Evolutionary conservation across 2,329 filamentous ascomycete species (phyloP).

Genomic region (Cadophora malorum): DNA sequence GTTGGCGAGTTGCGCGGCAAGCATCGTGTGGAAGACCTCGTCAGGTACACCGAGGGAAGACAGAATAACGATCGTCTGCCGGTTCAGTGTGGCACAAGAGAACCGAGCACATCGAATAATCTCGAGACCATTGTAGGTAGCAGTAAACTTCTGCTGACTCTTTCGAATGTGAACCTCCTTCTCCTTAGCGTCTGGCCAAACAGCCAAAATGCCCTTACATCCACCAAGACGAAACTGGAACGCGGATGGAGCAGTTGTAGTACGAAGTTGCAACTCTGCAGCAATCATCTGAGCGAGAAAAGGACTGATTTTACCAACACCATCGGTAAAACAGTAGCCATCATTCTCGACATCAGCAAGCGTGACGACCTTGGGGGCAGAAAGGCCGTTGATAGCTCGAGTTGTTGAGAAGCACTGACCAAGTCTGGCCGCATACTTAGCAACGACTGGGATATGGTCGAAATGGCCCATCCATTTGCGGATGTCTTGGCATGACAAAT

Average conservation of each 20-base stretch:
- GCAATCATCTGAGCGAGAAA: slow-evolving; percentile 78
- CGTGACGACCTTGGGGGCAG: slow-evolving; percentile 59
- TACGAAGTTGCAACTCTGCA: slow-evolving; percentile 69
- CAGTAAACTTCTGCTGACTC: slow-evolving; percentile 87
- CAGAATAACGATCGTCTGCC: slow-evolving; percentile 88
- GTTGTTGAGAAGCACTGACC: slow-evolving; percentile 98
- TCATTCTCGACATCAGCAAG: slow-evolving; percentile 74
- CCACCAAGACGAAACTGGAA: slow-evolving; percentile 94
- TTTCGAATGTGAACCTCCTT: slow-evolving; percentile 78
- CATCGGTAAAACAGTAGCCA: slow-evolving; percentile 82
- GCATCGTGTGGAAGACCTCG: slow-evolving; percentile 69
- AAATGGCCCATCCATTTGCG: slow-evolving; percentile 89
- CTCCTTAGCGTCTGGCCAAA: slow-evolving; percentile 71
- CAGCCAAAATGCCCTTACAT: slow-evolving; percentile 85
- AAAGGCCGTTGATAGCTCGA: slow-evolving; percentile 70
- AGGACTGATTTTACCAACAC: slow-evolving; percentile 88
- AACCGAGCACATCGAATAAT: slow-evolving; percentile 83
- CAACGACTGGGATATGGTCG: slow-evolving; percentile 78
- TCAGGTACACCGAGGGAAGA: slow-evolving; percentile 76
- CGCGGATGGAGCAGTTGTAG: slow-evolving; percentile 71
- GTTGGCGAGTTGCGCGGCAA: slow-evolving; percentile 69
- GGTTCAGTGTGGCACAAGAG: slow-evolving; percentile 81
- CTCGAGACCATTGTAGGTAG: slow-evolving; percentile 75
- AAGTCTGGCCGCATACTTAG: slow-evolving; percentile 86
- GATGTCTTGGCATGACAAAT: slow-evolving; percentile 76